Evolutionary conservation across 345 rosid species (phyloP).

Genomic region (Corchorus capsularis): DNA sequence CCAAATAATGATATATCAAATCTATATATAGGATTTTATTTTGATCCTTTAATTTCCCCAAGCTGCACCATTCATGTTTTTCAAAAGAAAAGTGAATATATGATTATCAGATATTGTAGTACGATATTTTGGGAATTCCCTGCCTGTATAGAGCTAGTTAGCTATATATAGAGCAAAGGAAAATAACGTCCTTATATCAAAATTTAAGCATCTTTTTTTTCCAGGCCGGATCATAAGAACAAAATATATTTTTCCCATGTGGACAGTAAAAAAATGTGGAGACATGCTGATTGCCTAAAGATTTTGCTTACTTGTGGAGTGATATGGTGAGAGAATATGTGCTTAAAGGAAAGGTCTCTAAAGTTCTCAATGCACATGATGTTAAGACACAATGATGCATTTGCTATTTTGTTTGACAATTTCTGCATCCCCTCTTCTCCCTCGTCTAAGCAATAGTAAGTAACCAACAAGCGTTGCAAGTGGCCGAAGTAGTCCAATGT

Average conservation of each 20-base stretch:
- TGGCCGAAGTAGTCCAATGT: no score
- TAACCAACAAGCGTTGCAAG: no score
- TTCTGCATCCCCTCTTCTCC: not conserved
- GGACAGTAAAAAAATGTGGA: conserved; percentile 7
- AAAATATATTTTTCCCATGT: no score
- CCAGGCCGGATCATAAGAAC: not conserved
- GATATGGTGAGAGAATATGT: conserved; percentile 40
- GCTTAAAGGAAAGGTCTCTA: conserved; percentile 15
- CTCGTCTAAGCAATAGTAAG: no score
- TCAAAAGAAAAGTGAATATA: not conserved
- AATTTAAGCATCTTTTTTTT: not conserved
- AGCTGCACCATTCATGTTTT: not conserved
- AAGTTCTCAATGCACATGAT: conserved; percentile 33
- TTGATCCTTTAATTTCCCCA: not conserved
- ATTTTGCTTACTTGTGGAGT: conserved; percentile 23
- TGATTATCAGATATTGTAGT: not conserved
- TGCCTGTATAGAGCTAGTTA: no score
- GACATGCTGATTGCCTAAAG: conserved; percentile 36
- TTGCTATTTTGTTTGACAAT: conserved; percentile 19
- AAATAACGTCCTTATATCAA: not conserved
- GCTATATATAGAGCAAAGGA: not conserved
- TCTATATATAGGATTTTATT: not conserved
- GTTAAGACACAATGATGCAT: conserved; percentile 23
- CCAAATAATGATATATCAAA: no score
- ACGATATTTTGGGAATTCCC: not conserved